Evolutionary conservation across 2,329 filamentous ascomycete genomes (phyloP), one percentile per base, ranked within the genome.

Genomic region (Remersonia thermophila): DNA sequence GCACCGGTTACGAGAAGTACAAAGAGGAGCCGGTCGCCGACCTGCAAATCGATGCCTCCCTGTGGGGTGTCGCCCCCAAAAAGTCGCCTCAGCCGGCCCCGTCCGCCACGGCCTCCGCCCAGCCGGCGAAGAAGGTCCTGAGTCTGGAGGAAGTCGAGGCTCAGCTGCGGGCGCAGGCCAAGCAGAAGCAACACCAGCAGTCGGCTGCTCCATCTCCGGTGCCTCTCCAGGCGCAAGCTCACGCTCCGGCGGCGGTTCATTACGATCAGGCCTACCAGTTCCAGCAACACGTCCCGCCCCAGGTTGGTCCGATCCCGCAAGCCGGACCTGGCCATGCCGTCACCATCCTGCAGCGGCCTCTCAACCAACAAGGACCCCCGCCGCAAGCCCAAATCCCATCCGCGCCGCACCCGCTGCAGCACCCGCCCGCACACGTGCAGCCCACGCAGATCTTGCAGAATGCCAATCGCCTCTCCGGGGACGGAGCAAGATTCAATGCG

Each of bases 81-180:
- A 65, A 73, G 58, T 53, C 53, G 4, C 33, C 50, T 1, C 43
- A 49, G 3, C 39, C 49, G 30, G 47, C 46, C 14, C 46, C 45
- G 28, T 43, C 63, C 12, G 49, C 53, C n/a, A 49, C 51, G 15
- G 45, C 54, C 6, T 51, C 51, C 7, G 47, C 59, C 4, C 56
- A 62, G 32, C 50, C 51, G 13, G 54, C 69, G 29, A 77, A 77
- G 51, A 95, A 87, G 64, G 80, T 95, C 62, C 79, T 98, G 81
- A 96, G 85, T 51, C 59, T 98, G 52, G 91, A 96, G 56, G 91
- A 98, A 62, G 87, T 98, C 14, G 91, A 98, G 62, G 89, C 89
- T 36, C 79, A 85, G 45, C 87, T 98, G 80, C 76, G 83, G 41
- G 69, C 73, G 25, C 80, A 87, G 47, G 62, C 73, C 23, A 71